A percentile compares a stretch with the other conserved stretches of the same genome.
Conservation (phyloP, 2,329 filamentous ascomycete genomes). For the Akanthomyces dipterigenus region DNA sequence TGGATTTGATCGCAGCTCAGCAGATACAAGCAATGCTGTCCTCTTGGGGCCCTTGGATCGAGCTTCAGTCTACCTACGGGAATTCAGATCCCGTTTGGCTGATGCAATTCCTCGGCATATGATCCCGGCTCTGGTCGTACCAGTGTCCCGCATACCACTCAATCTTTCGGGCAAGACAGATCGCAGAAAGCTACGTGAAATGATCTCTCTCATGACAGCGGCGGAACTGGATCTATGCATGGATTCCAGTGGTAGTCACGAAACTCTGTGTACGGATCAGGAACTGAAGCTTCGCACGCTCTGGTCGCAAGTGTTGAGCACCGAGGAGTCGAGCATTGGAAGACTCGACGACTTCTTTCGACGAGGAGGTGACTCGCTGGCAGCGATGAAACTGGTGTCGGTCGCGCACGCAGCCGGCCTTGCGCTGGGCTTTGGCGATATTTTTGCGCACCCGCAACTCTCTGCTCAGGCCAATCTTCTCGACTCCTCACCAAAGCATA, state of each 20-base stretch:
- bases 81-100: background rate
- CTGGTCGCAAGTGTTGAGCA: conserved; percentile 35
- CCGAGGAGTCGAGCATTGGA: conserved; percentile 23
- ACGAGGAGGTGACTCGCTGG: conserved; percentile 38
- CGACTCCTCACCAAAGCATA: background rate
- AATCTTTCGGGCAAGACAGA: background rate
- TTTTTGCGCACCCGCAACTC: conserved; percentile 13
- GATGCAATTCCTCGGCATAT: background rate
- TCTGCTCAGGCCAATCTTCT: background rate
- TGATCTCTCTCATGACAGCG: background rate
- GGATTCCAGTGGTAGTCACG: background rate
- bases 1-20: background rate
- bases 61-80: background rate
- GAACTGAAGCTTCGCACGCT: conserved; percentile 19
- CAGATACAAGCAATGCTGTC: background rate
- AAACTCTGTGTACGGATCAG: background rate
- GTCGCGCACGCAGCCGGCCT: conserved; percentile 23
- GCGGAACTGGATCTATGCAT: background rate
- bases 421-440: conserved; percentile 24
- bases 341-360: conserved; percentile 29
- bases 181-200: background rate
- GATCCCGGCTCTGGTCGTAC: background rate
- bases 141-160: background rate
- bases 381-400: conserved; percentile 37
- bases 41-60: background rate